A percentile compares a stretch with the other conserved stretches of the same genome.
These are phyloP conservation scores for Schizonepeta tenuifolia DNA, from an alignment of 257 asterid species.

Conservation along the genomic window DNA sequence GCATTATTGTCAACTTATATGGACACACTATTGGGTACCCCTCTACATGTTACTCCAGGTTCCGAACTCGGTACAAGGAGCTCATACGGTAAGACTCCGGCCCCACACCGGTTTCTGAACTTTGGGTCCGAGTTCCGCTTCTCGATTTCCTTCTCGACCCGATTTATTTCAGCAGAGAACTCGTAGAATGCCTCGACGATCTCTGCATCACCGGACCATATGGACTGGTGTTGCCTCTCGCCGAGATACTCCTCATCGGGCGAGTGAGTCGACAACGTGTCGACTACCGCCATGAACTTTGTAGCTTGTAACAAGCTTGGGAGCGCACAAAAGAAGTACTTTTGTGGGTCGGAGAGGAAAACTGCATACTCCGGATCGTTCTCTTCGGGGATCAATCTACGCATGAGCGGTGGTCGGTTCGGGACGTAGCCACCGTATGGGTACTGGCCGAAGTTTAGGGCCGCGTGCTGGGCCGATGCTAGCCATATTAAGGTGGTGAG, in stretches of 20 bases:
- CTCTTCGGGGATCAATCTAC: constrained; percentile 74
- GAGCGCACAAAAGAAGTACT: constrained; percentile 68
- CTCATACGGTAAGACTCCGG: constrained; percentile 95
- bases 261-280: constrained; percentile 86
- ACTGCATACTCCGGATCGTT: constrained; percentile 69
- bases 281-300: constrained; percentile 95
- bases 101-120: constrained; percentile 79
- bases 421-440: constrained; percentile 98
- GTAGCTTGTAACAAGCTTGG: constrained; percentile 94
- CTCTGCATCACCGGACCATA: constrained; percentile 81
- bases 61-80: constrained; percentile 85
- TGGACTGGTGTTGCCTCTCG: constrained; percentile 76
- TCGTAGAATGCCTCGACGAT: constrained; percentile 65
- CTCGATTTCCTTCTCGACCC: constrained; percentile 83
- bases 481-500: constrained; percentile 92
- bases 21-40: constrained; percentile 95
- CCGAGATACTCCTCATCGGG: constrained; percentile 93
- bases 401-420: constrained; percentile 91
- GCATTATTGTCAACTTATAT: constrained; percentile 46
- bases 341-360: constrained; percentile 76
- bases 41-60: constrained; percentile 95
- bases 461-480: constrained; percentile 95
- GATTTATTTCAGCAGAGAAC: constrained; percentile 63
- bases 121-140: constrained; percentile 51
- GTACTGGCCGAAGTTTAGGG: constrained; percentile 92